phyloP scores from a whole-genome alignment of 2,329 filamentous ascomycete species.

The Epichloe baconii region DNA sequence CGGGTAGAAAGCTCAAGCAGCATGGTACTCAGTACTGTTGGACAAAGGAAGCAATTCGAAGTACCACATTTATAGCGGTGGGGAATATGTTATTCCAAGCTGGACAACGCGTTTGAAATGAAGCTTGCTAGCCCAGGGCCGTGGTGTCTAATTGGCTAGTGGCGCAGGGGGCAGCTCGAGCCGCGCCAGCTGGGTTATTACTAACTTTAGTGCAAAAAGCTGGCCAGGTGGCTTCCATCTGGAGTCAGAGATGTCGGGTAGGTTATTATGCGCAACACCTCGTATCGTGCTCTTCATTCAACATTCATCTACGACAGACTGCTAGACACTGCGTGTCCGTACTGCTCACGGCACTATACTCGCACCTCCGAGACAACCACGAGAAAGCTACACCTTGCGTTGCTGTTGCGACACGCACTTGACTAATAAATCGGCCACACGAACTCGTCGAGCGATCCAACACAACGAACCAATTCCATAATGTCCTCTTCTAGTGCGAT shows the following conservation, averaged over 20 bases:
- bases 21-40: background rate
- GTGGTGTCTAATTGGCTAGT: background rate
- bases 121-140: too few relatives aligned
- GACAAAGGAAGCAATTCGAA: too few relatives aligned
- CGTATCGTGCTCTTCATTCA: too few relatives aligned
- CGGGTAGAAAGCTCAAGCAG: background rate
- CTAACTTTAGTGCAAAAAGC: background rate
- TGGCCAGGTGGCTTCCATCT: slow-evolving; percentile 2
- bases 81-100: background rate
- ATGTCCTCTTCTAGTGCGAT: slow-evolving; percentile 35
- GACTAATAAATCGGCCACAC: background rate
- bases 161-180: background rate
- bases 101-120: too few relatives aligned
- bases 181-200: background rate
- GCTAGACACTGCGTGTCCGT: background rate
- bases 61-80: background rate
- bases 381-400: too few relatives aligned
- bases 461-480: background rate
- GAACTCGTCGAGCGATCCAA: background rate
- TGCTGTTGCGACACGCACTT: background rate
- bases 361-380: background rate
- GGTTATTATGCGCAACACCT: too few relatives aligned
- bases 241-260: background rate
- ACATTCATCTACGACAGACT: background rate
- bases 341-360: background rate